These are phyloP conservation scores for Verruconis gallopava DNA, from an alignment of 2,329 filamentous ascomycete genomes.

Conservation along the genomic window DNA sequence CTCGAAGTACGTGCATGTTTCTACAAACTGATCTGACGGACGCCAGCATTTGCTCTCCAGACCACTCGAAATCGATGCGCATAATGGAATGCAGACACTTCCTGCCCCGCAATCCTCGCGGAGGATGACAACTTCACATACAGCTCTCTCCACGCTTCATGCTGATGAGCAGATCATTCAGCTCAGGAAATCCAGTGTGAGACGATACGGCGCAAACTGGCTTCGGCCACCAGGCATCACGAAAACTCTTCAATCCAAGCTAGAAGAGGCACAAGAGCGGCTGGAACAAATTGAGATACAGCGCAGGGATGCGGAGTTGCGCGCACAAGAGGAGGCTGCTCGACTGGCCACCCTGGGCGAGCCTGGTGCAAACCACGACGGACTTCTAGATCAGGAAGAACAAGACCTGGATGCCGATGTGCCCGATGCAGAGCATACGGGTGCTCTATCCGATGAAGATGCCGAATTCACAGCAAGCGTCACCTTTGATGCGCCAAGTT, in stretches of 20 bases:
- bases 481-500: too few relatives aligned
- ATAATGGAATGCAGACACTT: too few relatives aligned
- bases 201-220: constrained; percentile 81
- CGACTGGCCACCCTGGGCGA: constrained; percentile 34
- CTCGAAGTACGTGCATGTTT: too few relatives aligned
- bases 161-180: constrained; percentile 67
- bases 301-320: constrained; percentile 54
- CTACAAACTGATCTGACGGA: too few relatives aligned
- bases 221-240: constrained; percentile 75
- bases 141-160: too few relatives aligned
- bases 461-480: too few relatives aligned
- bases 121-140: too few relatives aligned
- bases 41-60: neutral
- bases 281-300: constrained; percentile 71
- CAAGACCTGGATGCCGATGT: constrained; percentile 30
- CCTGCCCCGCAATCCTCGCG: too few relatives aligned
- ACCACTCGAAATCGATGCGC: neutral
- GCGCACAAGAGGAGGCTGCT: constrained; percentile 49
- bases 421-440: constrained; percentile 29
- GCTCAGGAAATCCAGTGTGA: constrained; percentile 66
- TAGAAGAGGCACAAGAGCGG: constrained; percentile 74
- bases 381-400: constrained; percentile 26
- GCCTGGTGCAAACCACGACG: constrained; percentile 24
- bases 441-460: constrained; percentile 28
- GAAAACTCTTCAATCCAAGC: constrained; percentile 82